These are phyloP conservation scores for Manihot esculenta DNA, from an alignment of 441 rosid species.

Conservation along the genomic window DNA sequence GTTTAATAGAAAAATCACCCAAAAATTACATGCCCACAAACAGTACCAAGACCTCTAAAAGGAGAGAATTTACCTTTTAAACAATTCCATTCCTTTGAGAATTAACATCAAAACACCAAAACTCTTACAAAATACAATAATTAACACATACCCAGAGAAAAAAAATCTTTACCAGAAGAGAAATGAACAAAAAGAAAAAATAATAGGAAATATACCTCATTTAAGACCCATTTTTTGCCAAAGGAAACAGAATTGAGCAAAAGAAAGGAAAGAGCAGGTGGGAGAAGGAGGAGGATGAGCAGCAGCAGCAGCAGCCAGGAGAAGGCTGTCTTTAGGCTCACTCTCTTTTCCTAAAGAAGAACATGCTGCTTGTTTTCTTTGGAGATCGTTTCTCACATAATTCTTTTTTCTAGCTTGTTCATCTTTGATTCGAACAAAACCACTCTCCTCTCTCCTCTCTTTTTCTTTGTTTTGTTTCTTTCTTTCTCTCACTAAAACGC, in stretches of 20 bases:
- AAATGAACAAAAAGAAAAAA: conserved; percentile 6
- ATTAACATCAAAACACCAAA: conserved; percentile 17
- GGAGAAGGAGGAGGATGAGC: conserved; percentile 1
- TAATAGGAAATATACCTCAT: conserved; percentile 30
- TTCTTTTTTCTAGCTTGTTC: conserved; percentile 5
- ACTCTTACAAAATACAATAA: conserved; percentile 14
- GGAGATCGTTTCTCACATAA: conserved; percentile 19
- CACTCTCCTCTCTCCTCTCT: background rate
- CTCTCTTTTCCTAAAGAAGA: conserved; percentile 31
- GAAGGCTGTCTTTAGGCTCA: conserved; percentile 39
- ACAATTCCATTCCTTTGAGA: conserved; percentile 10
- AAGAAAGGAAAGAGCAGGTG: conserved; percentile 19
- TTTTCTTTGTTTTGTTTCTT: background rate
- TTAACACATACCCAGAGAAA: conserved; percentile 18
- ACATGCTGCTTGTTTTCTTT: conserved; percentile 10
- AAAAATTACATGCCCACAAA: background rate
- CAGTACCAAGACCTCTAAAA: background rate
- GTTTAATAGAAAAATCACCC: conserved; percentile 19
- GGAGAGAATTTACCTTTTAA: conserved; percentile 20
- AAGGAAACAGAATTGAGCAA: background rate
- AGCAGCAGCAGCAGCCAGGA: conserved; percentile 34
- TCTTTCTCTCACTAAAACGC: conserved; percentile 14
- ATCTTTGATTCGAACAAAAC: background rate
- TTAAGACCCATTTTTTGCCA: conserved; percentile 18
- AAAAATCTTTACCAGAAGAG: conserved; percentile 7